Evolutionary conservation across 345 rosid genomes (phyloP), one percentile per base, ranked within the genome.

Genomic region (Eucalyptus caleyi): DNA sequence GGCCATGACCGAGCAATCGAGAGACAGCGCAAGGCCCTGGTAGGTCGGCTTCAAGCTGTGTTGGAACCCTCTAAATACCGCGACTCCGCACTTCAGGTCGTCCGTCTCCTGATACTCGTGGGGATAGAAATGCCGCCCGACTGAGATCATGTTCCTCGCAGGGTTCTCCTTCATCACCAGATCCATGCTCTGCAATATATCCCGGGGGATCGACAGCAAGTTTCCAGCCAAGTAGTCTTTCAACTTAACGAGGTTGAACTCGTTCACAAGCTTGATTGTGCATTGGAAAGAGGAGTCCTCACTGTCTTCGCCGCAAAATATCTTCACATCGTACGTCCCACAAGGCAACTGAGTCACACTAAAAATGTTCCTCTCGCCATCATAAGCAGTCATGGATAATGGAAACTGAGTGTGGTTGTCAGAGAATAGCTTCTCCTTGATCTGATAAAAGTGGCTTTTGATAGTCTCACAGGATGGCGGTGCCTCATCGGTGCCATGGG

Each of bases 161-260:
- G 98, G 96, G 89, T 97, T 95, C 94, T 97, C 99, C 92, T 97
- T 97, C 98, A 97, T 93, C 77, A 97, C 97, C 24, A 97, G 93
- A 93, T 97, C 99, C 96, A 97, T 90, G 34, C 97, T 99, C 91
- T 96, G 99, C 92, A 97, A 88, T 34, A 96, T 93, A 51, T 96
- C 98, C 54, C 98, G 96, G 11, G 99, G 99, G 12, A 91, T 50
- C 2, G 91, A 85, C 42, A 88, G 65, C 7, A 90, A 89, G 1
- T 86, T 53, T 47, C 96, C 95, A 1, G 88, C 87, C 88, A 95
- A 90, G 91, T 96, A 97, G 50, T 94, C 96, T 91, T 89, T 92
- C 95, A 97, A 88, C 89, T 95, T 93, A 83, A 90, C 27, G 59
- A 95, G 92, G 93, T 90, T 94, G 72, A 96, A 96, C 91, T 93